phyloP scores from a whole-genome alignment of 2,329 filamentous ascomycete species.

The Fusarium caatingaense region DNA sequence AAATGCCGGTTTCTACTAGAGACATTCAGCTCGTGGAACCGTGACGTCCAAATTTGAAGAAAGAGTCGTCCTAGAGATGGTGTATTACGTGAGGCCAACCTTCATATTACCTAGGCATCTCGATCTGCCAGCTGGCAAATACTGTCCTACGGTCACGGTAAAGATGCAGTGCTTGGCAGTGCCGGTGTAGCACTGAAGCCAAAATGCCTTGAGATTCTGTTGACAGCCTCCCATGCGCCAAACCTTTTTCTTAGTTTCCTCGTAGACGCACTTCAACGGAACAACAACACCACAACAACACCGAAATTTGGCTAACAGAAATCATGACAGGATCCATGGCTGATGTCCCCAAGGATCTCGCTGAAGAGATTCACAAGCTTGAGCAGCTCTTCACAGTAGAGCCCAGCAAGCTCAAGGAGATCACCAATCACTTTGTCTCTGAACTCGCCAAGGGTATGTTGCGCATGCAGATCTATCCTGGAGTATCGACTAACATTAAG shows the following conservation, averaged over 20 bases:
- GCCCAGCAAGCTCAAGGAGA: conserved; percentile 83
- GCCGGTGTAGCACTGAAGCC: conserved; percentile 2
- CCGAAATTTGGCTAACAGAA: conserved; percentile 23
- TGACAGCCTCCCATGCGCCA: background rate
- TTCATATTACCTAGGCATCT: conserved; percentile 1
- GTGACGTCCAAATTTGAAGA: conserved; percentile 20
- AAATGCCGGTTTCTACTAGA: background rate
- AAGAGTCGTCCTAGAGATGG: conserved; percentile 15
- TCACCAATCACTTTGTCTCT: conserved; percentile 87
- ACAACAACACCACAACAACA: background rate
- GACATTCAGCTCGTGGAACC: conserved; percentile 22
- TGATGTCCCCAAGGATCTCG: conserved; percentile 87
- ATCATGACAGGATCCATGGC: conserved; percentile 79
- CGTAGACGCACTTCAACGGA: background rate
- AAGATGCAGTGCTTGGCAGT: conserved; percentile 13
- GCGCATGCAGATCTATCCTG: background rate
- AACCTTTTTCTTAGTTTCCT: background rate
- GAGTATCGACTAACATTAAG: conserved; percentile 21
- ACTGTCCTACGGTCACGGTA: conserved; percentile 26
- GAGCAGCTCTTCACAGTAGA: conserved; percentile 87
- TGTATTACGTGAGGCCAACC: conserved; percentile 2
- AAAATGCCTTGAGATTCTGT: conserved; percentile 8
- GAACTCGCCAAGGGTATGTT: conserved; percentile 84
- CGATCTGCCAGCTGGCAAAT: conserved; percentile 16
- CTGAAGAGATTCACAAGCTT: conserved; percentile 81